phyloP scores from a whole-genome alignment of 2,329 filamentous ascomycete species.

The Colletotrichum sidae region DNA sequence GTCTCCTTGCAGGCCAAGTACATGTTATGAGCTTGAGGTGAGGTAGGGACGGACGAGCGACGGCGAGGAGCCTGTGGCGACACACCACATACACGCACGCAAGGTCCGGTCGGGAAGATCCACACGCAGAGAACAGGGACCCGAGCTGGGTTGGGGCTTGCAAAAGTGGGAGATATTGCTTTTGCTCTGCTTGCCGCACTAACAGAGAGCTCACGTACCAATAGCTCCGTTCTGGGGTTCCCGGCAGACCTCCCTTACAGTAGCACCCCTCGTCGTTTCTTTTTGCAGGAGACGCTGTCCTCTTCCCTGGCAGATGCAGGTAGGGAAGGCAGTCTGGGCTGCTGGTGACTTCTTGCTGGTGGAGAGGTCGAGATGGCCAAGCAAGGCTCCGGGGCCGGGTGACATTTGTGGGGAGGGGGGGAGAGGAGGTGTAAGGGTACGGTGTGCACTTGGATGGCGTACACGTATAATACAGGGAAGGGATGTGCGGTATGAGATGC shows the following conservation, averaged over 20 bases:
- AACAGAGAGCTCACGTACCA: slow-evolving; percentile 37
- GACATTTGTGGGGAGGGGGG: slow-evolving; percentile 38
- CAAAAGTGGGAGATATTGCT: slow-evolving; percentile 33
- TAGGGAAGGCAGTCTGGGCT: slow-evolving; percentile 17
- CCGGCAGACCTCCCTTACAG: slow-evolving; percentile 39
- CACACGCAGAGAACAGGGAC: slow-evolving; percentile 35
- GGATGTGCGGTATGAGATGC: slow-evolving; percentile 1
- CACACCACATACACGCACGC: neutral
- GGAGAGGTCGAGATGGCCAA: slow-evolving; percentile 23
- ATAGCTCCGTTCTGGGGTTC: slow-evolving; percentile 35
- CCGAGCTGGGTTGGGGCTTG: slow-evolving; percentile 1
- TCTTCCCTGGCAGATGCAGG: slow-evolving; percentile 30
- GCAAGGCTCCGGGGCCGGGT: slow-evolving; percentile 28
- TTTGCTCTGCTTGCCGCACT: slow-evolving; percentile 39
- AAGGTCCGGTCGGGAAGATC: slow-evolving; percentile 28
- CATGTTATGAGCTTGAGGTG: slow-evolving; percentile 29
- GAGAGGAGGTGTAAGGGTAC: slow-evolving; percentile 15
- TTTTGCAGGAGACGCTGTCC: slow-evolving; percentile 34
- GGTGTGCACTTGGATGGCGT: neutral
- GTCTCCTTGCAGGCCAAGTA: slow-evolving; percentile 34
- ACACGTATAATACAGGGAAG: neutral
- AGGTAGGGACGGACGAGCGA: slow-evolving; percentile 9
- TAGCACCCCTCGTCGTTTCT: slow-evolving; percentile 38
- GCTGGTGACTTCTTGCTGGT: slow-evolving; percentile 33
- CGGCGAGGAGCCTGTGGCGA: slow-evolving; percentile 34